These are phyloP conservation scores for Aegle marmelos DNA, from an alignment of 345 rosid genomes.

Conservation along the genomic window DNA sequence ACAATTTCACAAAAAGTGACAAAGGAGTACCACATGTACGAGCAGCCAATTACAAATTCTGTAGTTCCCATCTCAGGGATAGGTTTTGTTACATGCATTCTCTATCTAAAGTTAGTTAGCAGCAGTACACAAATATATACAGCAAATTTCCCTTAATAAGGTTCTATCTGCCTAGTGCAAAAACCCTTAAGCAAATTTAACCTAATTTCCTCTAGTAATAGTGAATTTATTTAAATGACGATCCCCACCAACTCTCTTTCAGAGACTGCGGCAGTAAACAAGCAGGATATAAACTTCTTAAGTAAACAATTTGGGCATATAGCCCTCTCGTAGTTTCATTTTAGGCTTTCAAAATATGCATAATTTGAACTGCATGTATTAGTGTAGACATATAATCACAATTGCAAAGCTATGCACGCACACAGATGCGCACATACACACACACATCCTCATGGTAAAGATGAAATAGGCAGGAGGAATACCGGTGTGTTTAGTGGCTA, in stretches of 20 bases:
- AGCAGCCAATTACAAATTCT: not conserved
- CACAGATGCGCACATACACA: too few relatives aligned
- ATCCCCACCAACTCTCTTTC: not conserved
- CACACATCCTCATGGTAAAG: not conserved
- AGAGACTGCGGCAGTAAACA: not conserved
- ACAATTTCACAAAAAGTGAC: not conserved
- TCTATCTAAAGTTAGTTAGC: not conserved
- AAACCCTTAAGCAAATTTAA: not conserved
- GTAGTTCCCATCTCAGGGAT: not conserved
- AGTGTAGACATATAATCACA: not conserved
- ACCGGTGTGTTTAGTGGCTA: conserved; percentile 82
- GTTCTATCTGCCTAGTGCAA: not conserved
- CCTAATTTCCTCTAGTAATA: not conserved
- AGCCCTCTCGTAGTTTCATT: not conserved
- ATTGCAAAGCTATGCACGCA: not conserved
- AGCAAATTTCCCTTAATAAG: not conserved
- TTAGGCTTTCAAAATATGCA: not conserved
- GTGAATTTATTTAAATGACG: not conserved
- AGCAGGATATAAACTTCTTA: not conserved
- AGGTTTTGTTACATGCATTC: not conserved
- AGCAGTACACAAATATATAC: not conserved
- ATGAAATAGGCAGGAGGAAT: not conserved
- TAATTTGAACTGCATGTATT: not conserved
- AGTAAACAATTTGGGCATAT: not conserved
- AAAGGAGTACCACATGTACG: not conserved